A percentile compares a stretch with the other conserved stretches of the same genome.
Conservation (phyloP, 2,329 filamentous ascomycete species). For the Colletotrichum lupini region DNA sequence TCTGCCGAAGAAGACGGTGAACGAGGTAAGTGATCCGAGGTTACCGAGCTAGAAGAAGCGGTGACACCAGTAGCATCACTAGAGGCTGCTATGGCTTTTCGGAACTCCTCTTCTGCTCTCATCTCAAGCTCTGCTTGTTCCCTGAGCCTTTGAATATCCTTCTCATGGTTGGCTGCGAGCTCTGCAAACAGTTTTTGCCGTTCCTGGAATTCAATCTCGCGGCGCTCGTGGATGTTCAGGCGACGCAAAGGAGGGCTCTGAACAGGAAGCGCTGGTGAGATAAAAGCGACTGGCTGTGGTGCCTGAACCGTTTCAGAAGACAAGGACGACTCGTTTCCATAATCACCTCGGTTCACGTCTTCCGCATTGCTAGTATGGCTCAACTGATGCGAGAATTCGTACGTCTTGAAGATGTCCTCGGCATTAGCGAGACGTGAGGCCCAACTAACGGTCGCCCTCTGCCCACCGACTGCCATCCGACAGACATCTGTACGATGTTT, state of each 20-base stretch:
- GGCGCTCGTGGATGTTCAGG: neutral
- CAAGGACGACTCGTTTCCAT: neutral
- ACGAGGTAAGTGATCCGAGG: neutral
- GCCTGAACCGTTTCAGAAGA: neutral
- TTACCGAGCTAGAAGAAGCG: neutral
- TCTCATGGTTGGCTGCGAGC: neutral
- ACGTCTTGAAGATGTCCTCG: neutral
- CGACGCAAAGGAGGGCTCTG: neutral
- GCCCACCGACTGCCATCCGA: neutral
- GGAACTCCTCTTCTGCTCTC: neutral
- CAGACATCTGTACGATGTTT: neutral
- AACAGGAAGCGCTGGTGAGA: neutral
- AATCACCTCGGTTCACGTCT: neutral
- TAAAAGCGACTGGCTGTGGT: too few species aligned
- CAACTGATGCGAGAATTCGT: neutral
- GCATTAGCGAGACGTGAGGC: neutral
- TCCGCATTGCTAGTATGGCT: neutral
- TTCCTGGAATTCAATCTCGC: neutral
- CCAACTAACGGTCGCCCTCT: neutral
- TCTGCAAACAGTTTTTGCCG: neutral
- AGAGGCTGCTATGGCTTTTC: neutral
- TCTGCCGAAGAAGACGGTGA: neutral
- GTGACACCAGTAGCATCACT: neutral
- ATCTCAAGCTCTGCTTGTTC: neutral
- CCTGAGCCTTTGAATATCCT: neutral